phyloP scores from a whole-genome alignment of 345 rosid genomes.

The Microcos paniculata region DNA sequence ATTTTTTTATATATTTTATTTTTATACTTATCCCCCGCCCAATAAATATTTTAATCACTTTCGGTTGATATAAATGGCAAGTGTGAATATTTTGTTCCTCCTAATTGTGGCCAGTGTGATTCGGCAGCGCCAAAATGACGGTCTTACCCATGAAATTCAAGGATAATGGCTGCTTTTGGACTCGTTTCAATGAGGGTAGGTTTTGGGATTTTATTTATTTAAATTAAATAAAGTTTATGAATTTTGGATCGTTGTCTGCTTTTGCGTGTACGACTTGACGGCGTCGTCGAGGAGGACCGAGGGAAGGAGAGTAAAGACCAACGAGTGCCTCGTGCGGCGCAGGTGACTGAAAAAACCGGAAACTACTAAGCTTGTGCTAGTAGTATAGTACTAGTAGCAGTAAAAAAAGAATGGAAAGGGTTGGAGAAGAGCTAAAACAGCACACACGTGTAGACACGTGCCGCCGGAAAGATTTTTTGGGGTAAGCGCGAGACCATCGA shows the following conservation, averaged over 20 bases:
- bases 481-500: conserved; percentile 38
- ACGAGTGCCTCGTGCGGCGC: conserved; percentile 31
- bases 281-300: conserved; percentile 27
- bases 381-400: no score
- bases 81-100: background rate
- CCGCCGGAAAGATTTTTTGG: conserved; percentile 18
- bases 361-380: no score
- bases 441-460: conserved; percentile 32
- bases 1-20: background rate
- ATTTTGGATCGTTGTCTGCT: conserved; percentile 11
- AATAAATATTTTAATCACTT: background rate
- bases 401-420: no score
- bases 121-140: background rate
- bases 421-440: no score
- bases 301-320: background rate
- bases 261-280: conserved; percentile 29
- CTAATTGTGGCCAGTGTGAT: background rate
- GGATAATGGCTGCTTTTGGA: background rate
- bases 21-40: background rate
- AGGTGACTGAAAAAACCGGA: conserved; percentile 24
- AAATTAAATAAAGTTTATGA: background rate
- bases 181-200: background rate
- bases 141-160: background rate
- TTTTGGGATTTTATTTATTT: background rate
- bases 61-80: conserved; percentile 1